These are phyloP conservation scores for Fraxinus floribunda DNA, from an alignment of 305 asterid species.

Conservation along the genomic window DNA sequence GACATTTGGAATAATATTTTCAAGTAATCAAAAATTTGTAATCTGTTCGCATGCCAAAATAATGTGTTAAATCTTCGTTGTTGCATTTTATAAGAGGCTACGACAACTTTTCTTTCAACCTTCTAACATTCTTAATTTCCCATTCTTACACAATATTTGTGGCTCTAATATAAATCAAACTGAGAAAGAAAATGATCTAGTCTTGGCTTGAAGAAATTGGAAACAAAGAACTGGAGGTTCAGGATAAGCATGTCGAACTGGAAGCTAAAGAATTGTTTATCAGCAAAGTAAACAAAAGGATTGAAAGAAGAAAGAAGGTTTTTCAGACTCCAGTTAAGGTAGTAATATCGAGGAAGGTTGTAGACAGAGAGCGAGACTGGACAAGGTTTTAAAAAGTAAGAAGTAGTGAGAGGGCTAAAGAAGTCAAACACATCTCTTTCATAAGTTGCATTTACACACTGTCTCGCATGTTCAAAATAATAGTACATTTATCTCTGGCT, in stretches of 20 bases:
- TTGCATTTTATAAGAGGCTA: neutral
- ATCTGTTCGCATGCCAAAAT: neutral
- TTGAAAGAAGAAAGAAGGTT: neutral
- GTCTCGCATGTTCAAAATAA: neutral
- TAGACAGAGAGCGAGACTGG: neutral
- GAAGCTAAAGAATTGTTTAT: neutral
- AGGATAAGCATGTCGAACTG: neutral
- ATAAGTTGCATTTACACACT: neutral
- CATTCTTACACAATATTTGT: neutral
- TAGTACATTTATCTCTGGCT: neutral
- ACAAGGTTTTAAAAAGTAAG: neutral
- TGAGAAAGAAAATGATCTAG: neutral
- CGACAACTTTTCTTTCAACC: neutral
- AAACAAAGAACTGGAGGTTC: neutral
- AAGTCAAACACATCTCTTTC: neutral
- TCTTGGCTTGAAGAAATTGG: neutral
- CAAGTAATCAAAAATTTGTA: neutral
- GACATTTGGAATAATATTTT: neutral
- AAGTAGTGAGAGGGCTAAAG: neutral
- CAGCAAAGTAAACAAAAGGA: neutral
- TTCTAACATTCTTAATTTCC: neutral
- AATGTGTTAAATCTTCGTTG: neutral
- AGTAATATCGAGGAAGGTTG: neutral
- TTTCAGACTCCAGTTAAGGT: neutral
- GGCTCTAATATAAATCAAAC: neutral